Evolutionary conservation across 371 early-diverging fungal genomes (phyloP), one percentile per base, ranked within the genome.

Genomic region (Mucor saturninus): DNA sequence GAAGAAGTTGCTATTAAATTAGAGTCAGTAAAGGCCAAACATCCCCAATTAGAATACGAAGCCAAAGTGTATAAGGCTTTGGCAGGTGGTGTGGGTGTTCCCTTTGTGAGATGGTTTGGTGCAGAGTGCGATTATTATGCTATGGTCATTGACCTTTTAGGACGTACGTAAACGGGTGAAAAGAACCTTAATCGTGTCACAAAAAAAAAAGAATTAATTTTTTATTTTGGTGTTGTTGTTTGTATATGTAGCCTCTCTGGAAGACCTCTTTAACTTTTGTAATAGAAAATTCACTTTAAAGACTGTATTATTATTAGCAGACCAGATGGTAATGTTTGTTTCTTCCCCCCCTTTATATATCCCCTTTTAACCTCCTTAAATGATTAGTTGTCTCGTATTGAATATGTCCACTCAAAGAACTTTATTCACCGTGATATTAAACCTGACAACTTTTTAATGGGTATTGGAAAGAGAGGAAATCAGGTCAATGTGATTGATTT

Each of bases 361-460:
- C 42, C n/a, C 46, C 46, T 21, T 26, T 21, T 21, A 21, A 21
- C 46, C 21, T 9, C 21, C 5, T 46, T 26, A 21, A 21, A 21
- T 21, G 21, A 21, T 61, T 76, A 94, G 96, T 86, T 97, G 60
- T 93, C 95, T 15, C 89, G 97, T 51, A 93, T 99, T 71, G 99
- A 99, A 83, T 95, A 92, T 76, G 89, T 99, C 68, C 99, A 99
- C 79, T 91, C 92, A 65, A 99, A 96, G 49, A 69, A 72, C 59
- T 78, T 78, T 72, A 88, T 91, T 70, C 89, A 91, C 62, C 84
- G 94, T 69, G 93, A 94, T 69, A 92, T 94, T 65, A 93, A 94
- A 76, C 99, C 99, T 5, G 99, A 99, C 75, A 99, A 99, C 86
- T 99, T 99, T 77, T 83, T 99, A 68, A 98, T 99, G 97, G 99